Evolutionary conservation across 768 basidiomycete genomes (phyloP).

Genomic region (Mycena olivaceomarginata): DNA sequence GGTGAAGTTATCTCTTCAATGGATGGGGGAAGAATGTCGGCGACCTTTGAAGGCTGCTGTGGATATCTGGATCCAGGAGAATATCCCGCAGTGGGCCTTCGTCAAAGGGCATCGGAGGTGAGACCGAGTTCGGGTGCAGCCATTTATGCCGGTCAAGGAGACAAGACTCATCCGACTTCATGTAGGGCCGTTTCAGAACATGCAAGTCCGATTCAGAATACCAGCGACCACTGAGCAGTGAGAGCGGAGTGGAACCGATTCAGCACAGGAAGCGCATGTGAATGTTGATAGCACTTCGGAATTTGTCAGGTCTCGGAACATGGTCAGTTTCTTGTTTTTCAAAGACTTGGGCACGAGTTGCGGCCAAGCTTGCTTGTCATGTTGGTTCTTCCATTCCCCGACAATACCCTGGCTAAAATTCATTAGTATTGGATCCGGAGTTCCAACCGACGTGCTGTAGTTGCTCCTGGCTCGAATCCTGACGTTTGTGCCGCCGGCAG

Average conservation of each 20-base stretch:
- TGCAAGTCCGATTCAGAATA: conserved; percentile 1
- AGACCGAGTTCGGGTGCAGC: conserved; percentile 12
- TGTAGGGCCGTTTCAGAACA: conserved; percentile 14
- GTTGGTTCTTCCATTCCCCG: too few species aligned
- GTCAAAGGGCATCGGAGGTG: conserved; percentile 25
- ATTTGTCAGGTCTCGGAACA: background rate
- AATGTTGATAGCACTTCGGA: background rate
- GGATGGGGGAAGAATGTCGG: conserved; percentile 6
- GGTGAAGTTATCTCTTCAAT: conserved; percentile 15
- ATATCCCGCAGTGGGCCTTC: conserved; percentile 19
- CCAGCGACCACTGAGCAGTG: conserved; percentile 21
- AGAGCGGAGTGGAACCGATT: conserved; percentile 8
- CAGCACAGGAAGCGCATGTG: conserved; percentile 1
- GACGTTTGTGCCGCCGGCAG: too few species aligned
- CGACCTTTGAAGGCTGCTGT: conserved; percentile 9
- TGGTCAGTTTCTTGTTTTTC: background rate
- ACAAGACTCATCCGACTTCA: conserved; percentile 2
- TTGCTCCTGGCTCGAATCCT: too few species aligned
- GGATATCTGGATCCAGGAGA: conserved; percentile 26
- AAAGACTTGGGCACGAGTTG: background rate
- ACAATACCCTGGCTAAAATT: too few species aligned
- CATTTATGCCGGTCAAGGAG: too few species aligned
- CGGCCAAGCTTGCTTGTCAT: background rate
- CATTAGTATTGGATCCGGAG: too few species aligned
- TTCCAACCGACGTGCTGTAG: too few species aligned